Evolutionary conservation across 176 grass and related monocot genomes (phyloP), one percentile per base, ranked within the genome.

Genomic region (Carex parvula): DNA sequence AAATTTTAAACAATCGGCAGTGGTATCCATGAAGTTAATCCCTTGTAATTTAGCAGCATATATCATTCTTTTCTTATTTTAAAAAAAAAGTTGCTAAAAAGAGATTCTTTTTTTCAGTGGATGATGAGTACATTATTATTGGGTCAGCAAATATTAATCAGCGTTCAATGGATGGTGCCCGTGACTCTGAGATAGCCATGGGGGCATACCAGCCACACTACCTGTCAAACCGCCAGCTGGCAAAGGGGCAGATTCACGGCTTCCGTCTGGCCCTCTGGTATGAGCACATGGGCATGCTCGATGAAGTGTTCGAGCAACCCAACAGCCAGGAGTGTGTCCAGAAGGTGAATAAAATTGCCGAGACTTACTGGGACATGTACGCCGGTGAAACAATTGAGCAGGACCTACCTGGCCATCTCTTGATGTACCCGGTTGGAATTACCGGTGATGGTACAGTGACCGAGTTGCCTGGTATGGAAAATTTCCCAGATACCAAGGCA

Each of bases 111-210:
- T 55, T 88, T 85, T 60, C 79, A 93, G 95, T 98, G 9, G 95
- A 98, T 4, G 95, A 94, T 0, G 95, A 98, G 56, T 98, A 98
- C 84, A 98, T 98, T 30, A 94, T 98, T 12, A 89, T 91, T 0
- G 95, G 95, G 66, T 98, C 95, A 0, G 91, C 92, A 55, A 94
- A 98, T 84, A 98, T 98, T 86, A 98, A 98, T 73, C 92, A 98
- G 73, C 86, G 95, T 12, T 98, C 95, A 0, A 98, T 98, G 95
- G 92, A 98, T 0, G 92, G 95, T n/a, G 88, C 87, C 13, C 92
- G 95, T 56, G 95, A 94, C 86, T 90, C 95, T 0, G 95, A 94
- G 66, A 93, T 98, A 5, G 92, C 92, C 75, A 94, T 93, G 95
- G 92, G 92, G 0, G 85, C 79, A 16, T 98, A 81, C 79, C 95